Evolutionary conservation across 192 early-diverging fungal genomes (phyloP).

Genomic region (Paraglomus occultum): DNA sequence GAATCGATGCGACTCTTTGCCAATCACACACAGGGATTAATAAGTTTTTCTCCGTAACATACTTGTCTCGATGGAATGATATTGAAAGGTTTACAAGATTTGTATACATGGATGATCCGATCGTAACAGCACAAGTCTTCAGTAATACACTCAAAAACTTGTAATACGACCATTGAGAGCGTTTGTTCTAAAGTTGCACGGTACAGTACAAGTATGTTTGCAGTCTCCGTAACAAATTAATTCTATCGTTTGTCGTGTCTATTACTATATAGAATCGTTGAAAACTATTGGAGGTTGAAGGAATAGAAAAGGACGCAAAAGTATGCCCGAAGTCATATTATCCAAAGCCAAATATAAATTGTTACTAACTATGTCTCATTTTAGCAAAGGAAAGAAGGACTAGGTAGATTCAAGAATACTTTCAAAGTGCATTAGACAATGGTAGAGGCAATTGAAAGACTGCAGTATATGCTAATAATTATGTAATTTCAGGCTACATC

Average conservation of each 20-base stretch:
- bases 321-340: constrained; percentile 10
- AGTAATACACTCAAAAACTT: constrained; percentile 9
- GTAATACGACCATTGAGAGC: constrained; percentile 5
- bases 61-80: not conserved
- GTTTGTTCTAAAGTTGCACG: not conserved
- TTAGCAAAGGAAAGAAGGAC: constrained; percentile 24
- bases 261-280: constrained; percentile 11
- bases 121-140: not conserved
- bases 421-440: constrained; percentile 8
- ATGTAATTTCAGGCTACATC: constrained; percentile 6
- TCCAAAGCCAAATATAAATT: not conserved
- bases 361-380: constrained; percentile 4
- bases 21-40: constrained; percentile 9
- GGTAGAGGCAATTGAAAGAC: constrained; percentile 19
- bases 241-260: not conserved
- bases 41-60: constrained; percentile 10
- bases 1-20: not conserved
- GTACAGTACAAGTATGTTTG: too few relatives aligned
- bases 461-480: constrained; percentile 2
- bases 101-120: not conserved
- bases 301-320: constrained; percentile 16
- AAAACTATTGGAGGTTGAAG: constrained; percentile 20
- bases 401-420: not conserved
- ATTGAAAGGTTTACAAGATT: constrained; percentile 3
- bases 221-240: not conserved